Conservation (phyloP, 306 rosid species). For the Rosa lucieae region DNA sequence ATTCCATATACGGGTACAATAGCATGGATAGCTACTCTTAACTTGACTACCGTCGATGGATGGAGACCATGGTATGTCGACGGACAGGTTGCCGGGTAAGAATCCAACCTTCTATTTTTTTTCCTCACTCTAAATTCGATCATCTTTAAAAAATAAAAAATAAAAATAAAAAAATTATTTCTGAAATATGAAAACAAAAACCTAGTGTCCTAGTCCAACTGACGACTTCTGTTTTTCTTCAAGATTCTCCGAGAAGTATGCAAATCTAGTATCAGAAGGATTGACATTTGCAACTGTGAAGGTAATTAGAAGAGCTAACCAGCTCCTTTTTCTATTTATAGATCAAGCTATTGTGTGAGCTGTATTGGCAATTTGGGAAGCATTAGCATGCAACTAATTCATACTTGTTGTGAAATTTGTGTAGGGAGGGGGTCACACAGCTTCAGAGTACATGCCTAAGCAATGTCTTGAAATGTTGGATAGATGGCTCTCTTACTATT, state of each 20-base stretch:
- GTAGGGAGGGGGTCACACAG: neutral
- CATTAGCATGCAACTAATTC: neutral
- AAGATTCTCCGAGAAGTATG: neutral
- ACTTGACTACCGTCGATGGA: neutral
- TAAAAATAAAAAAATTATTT: no score
- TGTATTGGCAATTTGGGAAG: neutral
- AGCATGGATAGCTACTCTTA: constrained; percentile 15
- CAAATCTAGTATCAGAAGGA: neutral
- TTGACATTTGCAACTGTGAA: constrained; percentile 25
- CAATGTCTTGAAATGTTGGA: neutral
- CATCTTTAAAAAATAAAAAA: neutral
- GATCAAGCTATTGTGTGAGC: no score
- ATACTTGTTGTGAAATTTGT: neutral
- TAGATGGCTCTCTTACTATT: neutral
- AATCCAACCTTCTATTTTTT: neutral
- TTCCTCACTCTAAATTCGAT: neutral
- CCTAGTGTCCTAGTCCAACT: no score
- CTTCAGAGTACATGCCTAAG: neutral
- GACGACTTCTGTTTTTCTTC: neutral
- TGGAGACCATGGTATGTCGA: constrained; percentile 30
- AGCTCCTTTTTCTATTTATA: neutral
- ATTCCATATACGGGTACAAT: constrained; percentile 18
- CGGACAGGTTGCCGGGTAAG: constrained; percentile 22
- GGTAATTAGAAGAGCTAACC: neutral
- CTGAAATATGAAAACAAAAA: no score